These are phyloP conservation scores for Talaromyces adpressus DNA, from an alignment of 495 filamentous ascomycete species.

Conservation along the genomic window DNA sequence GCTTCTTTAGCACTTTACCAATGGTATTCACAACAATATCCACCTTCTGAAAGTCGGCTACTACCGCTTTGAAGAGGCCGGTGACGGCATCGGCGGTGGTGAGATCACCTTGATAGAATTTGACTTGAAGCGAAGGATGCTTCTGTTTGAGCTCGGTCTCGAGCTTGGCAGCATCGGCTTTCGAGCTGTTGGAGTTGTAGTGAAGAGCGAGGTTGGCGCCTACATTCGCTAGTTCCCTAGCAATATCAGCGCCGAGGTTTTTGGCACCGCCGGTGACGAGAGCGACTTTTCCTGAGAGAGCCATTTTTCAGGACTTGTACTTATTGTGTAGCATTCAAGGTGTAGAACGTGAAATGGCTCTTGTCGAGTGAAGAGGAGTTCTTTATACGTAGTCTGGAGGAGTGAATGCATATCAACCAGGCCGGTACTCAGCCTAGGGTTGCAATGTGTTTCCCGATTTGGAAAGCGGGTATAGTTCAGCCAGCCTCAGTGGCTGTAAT, in stretches of 20 bases:
- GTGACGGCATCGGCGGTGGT: slow-evolving; percentile 23
- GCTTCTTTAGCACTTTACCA: slow-evolving; percentile 38
- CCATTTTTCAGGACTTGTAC: slow-evolving; percentile 11
- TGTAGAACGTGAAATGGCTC: neutral
- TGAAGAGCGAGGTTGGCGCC: slow-evolving; percentile 28
- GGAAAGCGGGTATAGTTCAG: neutral
- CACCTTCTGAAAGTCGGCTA: slow-evolving; percentile 31
- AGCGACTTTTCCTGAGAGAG: slow-evolving; percentile 38
- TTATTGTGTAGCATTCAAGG: neutral
- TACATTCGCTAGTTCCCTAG: slow-evolving; percentile 17
- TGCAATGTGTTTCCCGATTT: neutral
- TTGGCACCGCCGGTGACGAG: slow-evolving; percentile 40
- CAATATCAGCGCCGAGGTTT: slow-evolving; percentile 27
- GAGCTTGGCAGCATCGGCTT: slow-evolving; percentile 19
- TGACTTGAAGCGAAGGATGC: slow-evolving; percentile 19
- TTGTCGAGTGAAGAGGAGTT: neutral
- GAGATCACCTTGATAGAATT: slow-evolving; percentile 25
- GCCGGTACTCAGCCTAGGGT: neutral
- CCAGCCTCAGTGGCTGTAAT: neutral
- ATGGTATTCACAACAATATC: slow-evolving; percentile 51
- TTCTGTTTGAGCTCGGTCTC: slow-evolving; percentile 23
- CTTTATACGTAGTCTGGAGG: neutral
- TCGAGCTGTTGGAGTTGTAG: slow-evolving; percentile 22
- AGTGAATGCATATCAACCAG: neutral
- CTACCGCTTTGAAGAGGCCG: slow-evolving; percentile 22